phyloP scores from a whole-genome alignment of 805 yeast genomes.

The Wickerhamiella bombiphila region DNA sequence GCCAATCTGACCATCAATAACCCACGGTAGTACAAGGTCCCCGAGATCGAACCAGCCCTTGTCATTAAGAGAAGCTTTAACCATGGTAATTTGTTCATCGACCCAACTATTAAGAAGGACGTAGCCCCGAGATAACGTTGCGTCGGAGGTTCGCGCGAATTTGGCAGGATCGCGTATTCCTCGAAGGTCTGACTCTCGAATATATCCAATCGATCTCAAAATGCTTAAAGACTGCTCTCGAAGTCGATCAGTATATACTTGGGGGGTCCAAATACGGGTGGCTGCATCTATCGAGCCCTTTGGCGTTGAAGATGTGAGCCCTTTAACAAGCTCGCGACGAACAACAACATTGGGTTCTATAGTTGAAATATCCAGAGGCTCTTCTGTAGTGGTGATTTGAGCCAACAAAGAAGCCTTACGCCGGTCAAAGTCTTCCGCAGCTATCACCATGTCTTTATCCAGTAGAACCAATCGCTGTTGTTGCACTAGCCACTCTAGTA shows the following conservation, averaged over 20 bases:
- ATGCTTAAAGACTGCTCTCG: slow-evolving; percentile 1
- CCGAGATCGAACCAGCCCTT: slow-evolving; percentile 10
- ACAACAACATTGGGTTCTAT: background rate
- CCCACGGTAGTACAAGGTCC: slow-evolving; percentile 6
- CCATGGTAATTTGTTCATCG: background rate
- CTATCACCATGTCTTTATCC: background rate
- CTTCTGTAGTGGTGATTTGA: background rate
- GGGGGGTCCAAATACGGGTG: slow-evolving; percentile 8
- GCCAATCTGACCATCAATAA: slow-evolving; percentile 3
- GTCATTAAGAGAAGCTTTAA: slow-evolving; percentile 3
- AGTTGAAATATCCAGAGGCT: background rate
- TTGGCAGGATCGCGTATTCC: slow-evolving; percentile 4
- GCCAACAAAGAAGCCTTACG: background rate
- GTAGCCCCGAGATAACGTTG: background rate
- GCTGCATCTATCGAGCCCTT: slow-evolving; percentile 4
- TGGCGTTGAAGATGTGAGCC: background rate
- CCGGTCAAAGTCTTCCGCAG: background rate
- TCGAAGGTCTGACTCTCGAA: slow-evolving; percentile 1
- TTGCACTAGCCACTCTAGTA: background rate
- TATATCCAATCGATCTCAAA: slow-evolving; percentile 2
- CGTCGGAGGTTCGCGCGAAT: slow-evolving; percentile 3
- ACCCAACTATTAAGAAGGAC: slow-evolving; percentile 9
- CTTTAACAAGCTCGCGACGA: background rate
- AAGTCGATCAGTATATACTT: slow-evolving; percentile 4
- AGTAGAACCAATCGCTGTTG: background rate